These are phyloP conservation scores for Umbelopsis sp. DNA, from an alignment of 371 early-diverging fungal species.

Conservation along the genomic window DNA sequence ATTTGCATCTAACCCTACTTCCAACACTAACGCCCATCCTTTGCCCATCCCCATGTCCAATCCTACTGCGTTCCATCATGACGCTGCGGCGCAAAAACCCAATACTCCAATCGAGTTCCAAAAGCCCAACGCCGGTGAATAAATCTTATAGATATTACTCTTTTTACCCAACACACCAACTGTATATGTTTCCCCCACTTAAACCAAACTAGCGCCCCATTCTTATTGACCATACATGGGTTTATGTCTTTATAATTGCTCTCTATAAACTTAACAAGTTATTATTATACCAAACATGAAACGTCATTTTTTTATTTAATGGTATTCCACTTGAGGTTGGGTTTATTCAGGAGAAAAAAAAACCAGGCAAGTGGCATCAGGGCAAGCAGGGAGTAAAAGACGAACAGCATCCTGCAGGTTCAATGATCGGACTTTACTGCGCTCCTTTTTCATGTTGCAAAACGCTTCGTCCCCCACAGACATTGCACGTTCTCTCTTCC, in stretches of 20 bases:
- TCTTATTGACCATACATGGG: too few species aligned
- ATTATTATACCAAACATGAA: too few species aligned
- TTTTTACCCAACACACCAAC: background rate
- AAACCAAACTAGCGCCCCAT: too few species aligned
- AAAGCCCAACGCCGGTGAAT: background rate
- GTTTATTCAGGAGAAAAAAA: constrained; percentile 4
- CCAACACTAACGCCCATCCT: too few species aligned
- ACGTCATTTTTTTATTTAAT: too few species aligned
- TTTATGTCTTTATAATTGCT: too few species aligned
- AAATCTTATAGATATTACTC: background rate
- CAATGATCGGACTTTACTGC: constrained; percentile 15
- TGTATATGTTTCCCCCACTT: background rate
- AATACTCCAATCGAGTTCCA: background rate
- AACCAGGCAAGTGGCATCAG: background rate
- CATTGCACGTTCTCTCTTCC: background rate
- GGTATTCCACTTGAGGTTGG: background rate
- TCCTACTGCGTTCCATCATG: too few species aligned
- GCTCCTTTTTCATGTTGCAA: background rate
- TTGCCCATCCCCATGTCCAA: too few species aligned
- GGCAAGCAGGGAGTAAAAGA: background rate
- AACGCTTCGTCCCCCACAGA: background rate
- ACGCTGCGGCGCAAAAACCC: background rate
- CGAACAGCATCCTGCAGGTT: background rate
- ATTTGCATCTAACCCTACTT: too few species aligned
- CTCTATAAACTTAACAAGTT: too few species aligned